A percentile compares a stretch with the other conserved stretches of the same genome.
These are phyloP conservation scores for Avena sativa DNA, from an alignment of 176 grass and related monocot genomes.

Conservation along the genomic window DNA sequence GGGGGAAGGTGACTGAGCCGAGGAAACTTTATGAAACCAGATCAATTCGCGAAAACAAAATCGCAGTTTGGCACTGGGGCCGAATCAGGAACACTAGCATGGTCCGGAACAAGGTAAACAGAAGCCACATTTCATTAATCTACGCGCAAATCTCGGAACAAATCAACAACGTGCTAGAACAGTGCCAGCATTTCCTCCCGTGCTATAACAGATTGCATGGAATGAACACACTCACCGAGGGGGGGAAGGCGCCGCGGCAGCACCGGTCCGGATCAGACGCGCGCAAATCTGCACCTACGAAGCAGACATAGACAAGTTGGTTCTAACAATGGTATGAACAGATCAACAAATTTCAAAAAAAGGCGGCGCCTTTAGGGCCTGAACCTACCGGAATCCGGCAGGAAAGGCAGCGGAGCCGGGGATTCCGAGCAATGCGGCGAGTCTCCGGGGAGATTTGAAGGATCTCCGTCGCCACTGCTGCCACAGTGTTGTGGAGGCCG, in stretches of 20 bases:
- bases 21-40: slow-evolving; percentile 1
- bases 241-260: not conserved
- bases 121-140: slow-evolving; percentile 9
- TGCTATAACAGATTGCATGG: not conserved
- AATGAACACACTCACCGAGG: slow-evolving; percentile 19
- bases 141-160: not conserved
- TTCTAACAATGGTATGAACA: not conserved
- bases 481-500: slow-evolving; percentile 7
- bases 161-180: slow-evolving; percentile 26
- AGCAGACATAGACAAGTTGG: not conserved
- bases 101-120: not conserved
- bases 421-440: slow-evolving; percentile 34
- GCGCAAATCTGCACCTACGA: slow-evolving; percentile 2
- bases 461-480: not conserved
- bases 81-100: slow-evolving; percentile 30
- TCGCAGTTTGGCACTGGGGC: not conserved
- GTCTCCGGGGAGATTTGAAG: slow-evolving; percentile 8
- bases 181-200: not conserved
- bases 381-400: slow-evolving; percentile 27
- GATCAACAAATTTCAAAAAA: slow-evolving; percentile 16
- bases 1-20: not conserved
- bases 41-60: not conserved
- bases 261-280: not conserved
- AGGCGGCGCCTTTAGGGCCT: slow-evolving; percentile 10
- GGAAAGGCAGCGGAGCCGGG: not conserved